Evolutionary conservation across 805 yeast genomes (phyloP).

Genomic region (Candida ovalis): DNA sequence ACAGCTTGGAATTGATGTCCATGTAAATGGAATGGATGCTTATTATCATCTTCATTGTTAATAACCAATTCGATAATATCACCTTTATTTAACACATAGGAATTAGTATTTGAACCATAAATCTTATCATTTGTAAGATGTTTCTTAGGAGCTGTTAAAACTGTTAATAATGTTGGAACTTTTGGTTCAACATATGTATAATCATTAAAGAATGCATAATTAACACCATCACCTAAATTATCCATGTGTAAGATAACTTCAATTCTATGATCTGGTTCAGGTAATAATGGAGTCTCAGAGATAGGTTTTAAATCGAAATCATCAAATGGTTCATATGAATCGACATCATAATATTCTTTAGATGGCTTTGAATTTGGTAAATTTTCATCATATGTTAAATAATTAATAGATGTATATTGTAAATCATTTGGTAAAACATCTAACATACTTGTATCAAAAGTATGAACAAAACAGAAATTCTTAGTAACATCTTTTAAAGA

Average conservation of each 20-base stretch:
- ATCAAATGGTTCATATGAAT: conserved; percentile 34
- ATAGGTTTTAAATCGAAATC: conserved; percentile 45
- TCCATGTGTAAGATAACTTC: conserved; percentile 60
- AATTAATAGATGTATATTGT: conserved; percentile 50
- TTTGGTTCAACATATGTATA: conserved; percentile 62
- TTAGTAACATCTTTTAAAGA: conserved; percentile 28
- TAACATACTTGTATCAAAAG: conserved; percentile 62
- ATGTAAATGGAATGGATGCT: conserved; percentile 95
- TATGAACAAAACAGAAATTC: conserved; percentile 60
- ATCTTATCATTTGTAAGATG: conserved; percentile 53
- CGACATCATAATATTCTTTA: conserved; percentile 20
- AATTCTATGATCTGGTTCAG: conserved; percentile 60
- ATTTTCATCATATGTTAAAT: conserved; percentile 45
- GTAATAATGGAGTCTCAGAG: conserved; percentile 37
- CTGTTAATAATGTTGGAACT: conserved; percentile 67
- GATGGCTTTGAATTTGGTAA: conserved; percentile 21
- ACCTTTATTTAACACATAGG: conserved; percentile 53
- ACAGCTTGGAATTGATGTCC: conserved; percentile 85
- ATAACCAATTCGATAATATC: conserved; percentile 73
- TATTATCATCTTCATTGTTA: conserved; percentile 82
- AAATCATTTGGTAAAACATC: conserved; percentile 63
- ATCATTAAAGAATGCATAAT: conserved; percentile 73
- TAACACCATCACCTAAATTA: conserved; percentile 68
- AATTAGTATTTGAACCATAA: conserved; percentile 69
- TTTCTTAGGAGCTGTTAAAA: conserved; percentile 52